phyloP scores from a whole-genome alignment of 306 rosid genomes.

The Mimosa pudica region DNA sequence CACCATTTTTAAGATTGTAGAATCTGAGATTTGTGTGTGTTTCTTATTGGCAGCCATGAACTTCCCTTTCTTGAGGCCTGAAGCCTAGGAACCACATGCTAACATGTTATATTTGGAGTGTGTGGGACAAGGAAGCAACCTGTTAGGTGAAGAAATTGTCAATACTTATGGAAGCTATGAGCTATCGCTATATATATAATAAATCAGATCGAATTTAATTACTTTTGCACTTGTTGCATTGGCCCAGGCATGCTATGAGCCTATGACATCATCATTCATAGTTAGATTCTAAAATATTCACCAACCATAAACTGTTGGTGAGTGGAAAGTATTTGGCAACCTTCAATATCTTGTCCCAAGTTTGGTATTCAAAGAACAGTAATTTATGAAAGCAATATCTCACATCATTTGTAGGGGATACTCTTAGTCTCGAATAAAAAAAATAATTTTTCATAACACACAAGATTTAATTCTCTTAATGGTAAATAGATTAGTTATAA shows the following conservation, averaged over 20 bases:
- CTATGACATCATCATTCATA: background rate
- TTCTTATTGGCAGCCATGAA: conserved; percentile 33
- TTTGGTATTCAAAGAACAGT: no score
- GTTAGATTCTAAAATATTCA: background rate
- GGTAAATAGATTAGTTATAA: background rate
- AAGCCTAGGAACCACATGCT: background rate
- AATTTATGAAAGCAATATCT: no score
- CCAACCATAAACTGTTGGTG: no score
- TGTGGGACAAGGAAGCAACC: background rate
- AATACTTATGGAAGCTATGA: background rate
- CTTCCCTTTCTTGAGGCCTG: conserved; percentile 36
- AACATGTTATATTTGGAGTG: background rate
- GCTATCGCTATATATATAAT: background rate
- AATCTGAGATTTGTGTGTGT: conserved; percentile 30
- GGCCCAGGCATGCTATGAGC: background rate
- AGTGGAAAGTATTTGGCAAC: no score
- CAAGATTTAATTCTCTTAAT: no score
- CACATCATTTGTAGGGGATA: no score
- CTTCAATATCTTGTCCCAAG: no score
- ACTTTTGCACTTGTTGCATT: background rate
- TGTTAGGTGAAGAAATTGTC: background rate
- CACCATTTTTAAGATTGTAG: conserved; percentile 48
- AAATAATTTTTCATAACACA: background rate
- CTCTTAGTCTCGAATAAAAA: no score
- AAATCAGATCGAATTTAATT: background rate